Conservation (phyloP, 1,284 basidiomycete genomes). For the Polyporus tsugae region DNA sequence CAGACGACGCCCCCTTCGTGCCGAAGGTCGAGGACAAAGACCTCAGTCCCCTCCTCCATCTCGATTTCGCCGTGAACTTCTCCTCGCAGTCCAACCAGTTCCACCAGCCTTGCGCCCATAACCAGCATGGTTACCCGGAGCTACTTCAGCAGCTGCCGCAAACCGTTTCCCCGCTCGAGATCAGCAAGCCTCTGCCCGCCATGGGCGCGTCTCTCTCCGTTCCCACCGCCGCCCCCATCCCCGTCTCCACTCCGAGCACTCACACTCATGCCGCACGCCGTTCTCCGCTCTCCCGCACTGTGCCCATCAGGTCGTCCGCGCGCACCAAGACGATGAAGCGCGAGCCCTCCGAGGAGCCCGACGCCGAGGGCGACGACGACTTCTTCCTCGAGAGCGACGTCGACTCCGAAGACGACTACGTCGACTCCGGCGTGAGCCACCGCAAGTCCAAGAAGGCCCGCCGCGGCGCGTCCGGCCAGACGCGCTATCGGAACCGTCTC, state of each 20-base stretch:
- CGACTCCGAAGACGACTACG: slow-evolving; percentile 33
- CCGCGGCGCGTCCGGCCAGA: slow-evolving; percentile 4
- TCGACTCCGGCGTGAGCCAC: neutral
- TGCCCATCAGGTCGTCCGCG: neutral
- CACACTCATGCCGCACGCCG: slow-evolving; percentile 10
- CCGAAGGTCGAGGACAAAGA: slow-evolving; percentile 9
- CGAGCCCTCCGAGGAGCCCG: slow-evolving; percentile 8
- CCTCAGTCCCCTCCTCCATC: neutral
- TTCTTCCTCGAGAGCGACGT: slow-evolving; percentile 21
- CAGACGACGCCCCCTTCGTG: neutral
- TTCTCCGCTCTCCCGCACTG: neutral
- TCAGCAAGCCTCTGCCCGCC: slow-evolving; percentile 4
- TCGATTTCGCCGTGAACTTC: neutral
- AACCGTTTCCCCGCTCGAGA: slow-evolving; percentile 15
- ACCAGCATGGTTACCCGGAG: neutral
- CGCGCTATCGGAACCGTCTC: slow-evolving; percentile 10
- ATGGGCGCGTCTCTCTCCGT: neutral
- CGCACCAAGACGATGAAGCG: neutral
- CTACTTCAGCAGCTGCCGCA: neutral
- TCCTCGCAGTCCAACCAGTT: neutral
- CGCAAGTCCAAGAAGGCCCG: neutral
- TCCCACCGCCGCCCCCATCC: neutral
- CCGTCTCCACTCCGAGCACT: neutral
- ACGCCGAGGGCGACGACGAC: slow-evolving; percentile 23
- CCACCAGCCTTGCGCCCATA: neutral